These are phyloP conservation scores for Lactarius quietus DNA, from an alignment of 768 basidiomycete species.

Conservation along the genomic window DNA sequence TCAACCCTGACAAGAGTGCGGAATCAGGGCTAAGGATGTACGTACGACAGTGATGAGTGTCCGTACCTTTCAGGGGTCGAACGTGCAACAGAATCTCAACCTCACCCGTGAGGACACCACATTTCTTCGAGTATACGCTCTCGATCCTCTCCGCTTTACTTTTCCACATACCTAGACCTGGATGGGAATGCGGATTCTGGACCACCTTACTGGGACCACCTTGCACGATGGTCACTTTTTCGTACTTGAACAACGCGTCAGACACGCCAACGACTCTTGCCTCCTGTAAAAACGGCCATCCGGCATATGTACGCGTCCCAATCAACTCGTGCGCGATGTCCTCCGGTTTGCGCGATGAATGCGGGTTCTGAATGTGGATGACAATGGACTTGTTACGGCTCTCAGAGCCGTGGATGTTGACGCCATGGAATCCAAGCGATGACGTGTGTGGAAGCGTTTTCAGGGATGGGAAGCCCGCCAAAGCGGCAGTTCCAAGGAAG, in stretches of 20 bases:
- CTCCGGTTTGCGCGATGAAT: constrained; percentile 62
- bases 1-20: constrained; percentile 57
- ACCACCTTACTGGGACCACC: constrained; percentile 54
- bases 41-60: not conserved
- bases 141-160: constrained; percentile 80
- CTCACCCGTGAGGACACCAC: constrained; percentile 78
- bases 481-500: constrained; percentile 73
- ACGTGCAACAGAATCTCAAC: constrained; percentile 84
- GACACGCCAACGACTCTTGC: constrained; percentile 84
- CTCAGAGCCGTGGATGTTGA: constrained; percentile 91
- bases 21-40: not conserved
- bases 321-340: constrained; percentile 74
- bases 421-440: constrained; percentile 76
- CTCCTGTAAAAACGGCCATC: constrained; percentile 96
- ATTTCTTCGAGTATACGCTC: constrained; percentile 80
- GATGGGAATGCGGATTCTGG: constrained; percentile 66
- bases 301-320: constrained; percentile 71
- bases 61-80: constrained; percentile 82
- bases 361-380: constrained; percentile 73
- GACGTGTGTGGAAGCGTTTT: constrained; percentile 82
- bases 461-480: constrained; percentile 96
- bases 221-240: constrained; percentile 56
- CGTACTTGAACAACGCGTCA: constrained; percentile 84
- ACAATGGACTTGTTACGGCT: constrained; percentile 93
- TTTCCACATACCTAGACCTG: constrained; percentile 74